A percentile compares a stretch with the other conserved stretches of the same genome.
Conservation (phyloP, 1,139 yeast species). For the Geotrichum citri-aurantii region DNA sequence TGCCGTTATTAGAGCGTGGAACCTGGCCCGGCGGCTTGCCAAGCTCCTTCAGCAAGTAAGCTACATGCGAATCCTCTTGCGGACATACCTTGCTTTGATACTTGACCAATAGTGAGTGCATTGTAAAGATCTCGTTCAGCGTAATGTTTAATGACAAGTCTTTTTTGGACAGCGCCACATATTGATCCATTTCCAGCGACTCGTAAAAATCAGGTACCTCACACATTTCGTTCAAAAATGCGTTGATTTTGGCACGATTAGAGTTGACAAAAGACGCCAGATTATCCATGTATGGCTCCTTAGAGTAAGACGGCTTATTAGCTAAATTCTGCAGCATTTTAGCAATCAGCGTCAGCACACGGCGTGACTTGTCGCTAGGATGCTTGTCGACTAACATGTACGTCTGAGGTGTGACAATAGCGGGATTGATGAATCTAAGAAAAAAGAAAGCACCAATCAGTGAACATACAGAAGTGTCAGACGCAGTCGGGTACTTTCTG, state of each 20-base stretch:
- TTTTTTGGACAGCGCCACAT: conserved; percentile 38
- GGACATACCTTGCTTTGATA: conserved; percentile 27
- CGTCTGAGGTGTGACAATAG: conserved; percentile 83
- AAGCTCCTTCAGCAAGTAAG: conserved; percentile 32
- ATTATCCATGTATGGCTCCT: conserved; percentile 37
- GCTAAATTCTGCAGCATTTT: conserved; percentile 85
- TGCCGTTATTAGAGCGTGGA: conserved; percentile 34
- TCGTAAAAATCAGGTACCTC: conserved; percentile 42
- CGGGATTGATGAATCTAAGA: conserved; percentile 82
- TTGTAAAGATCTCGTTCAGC: conserved; percentile 37
- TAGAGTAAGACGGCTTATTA: conserved; percentile 45
- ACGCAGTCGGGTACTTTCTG: conserved; percentile 59
- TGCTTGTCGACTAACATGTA: conserved; percentile 41
- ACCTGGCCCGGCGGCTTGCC: conserved; percentile 35
- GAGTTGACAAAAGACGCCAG: conserved; percentile 33
- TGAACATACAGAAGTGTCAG: conserved; percentile 47
- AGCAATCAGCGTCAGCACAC: conserved; percentile 76
- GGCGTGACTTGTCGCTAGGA: conserved; percentile 47
- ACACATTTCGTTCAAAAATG: conserved; percentile 37
- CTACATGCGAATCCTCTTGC: conserved; percentile 27
- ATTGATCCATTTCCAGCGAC: conserved; percentile 40
- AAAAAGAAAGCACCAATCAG: conserved; percentile 77
- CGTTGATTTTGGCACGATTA: conserved; percentile 33
- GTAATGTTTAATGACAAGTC: conserved; percentile 36
- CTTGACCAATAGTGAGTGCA: conserved; percentile 37